Evolutionary conservation across 192 early-diverging fungal genomes (phyloP), one percentile per base, ranked within the genome.

Genomic region (Neocallimastix lanati): DNA sequence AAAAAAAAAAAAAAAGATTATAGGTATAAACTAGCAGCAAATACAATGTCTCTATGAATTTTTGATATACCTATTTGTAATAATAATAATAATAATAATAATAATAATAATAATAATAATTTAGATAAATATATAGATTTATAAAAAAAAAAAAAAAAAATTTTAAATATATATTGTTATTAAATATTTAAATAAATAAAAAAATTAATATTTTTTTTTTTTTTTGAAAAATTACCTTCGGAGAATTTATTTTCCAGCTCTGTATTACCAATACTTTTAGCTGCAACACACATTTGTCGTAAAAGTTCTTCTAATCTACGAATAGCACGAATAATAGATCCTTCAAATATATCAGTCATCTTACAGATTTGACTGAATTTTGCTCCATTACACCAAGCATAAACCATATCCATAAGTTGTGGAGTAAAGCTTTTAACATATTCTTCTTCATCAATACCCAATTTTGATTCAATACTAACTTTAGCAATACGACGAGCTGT

Each of bases 1-100:
- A n/a, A n/a, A n/a, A n/a, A n/a, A n/a, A n/a, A n/a, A n/a, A n/a
- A n/a, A 6, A 67, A n/a, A n/a, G n/a, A 11, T 67, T 67, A 96
- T 33, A 95, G 85, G 80, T 97, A 99, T 81, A 99, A 88, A 76
- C 94, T 96, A 25, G 91, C 92, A 25, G 97, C 96, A 88, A 98
- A 99, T 33, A 99, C 93, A 86, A 99, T 98, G 80, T 98, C 96
- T 81, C 96, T 89, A 86, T 96, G 95, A 85, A 99, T 94, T 86
- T 93, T 93, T 80, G 88, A 89, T 81, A 95, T 95, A 76, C 84
- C 88, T 88, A 79, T 27, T 35, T 27, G 40, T 35, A n/a, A 84
- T 16, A 29, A 79, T 78, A 79, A 28, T 76, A 27, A 28, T 38
- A 58, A 29, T 77, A 28, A 76, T 25, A 12, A 28, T 58, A 79